Base-by-base conservation (phyloP, 495 filamentous ascomycete genomes). In the Neurospora cerealis region DNA sequence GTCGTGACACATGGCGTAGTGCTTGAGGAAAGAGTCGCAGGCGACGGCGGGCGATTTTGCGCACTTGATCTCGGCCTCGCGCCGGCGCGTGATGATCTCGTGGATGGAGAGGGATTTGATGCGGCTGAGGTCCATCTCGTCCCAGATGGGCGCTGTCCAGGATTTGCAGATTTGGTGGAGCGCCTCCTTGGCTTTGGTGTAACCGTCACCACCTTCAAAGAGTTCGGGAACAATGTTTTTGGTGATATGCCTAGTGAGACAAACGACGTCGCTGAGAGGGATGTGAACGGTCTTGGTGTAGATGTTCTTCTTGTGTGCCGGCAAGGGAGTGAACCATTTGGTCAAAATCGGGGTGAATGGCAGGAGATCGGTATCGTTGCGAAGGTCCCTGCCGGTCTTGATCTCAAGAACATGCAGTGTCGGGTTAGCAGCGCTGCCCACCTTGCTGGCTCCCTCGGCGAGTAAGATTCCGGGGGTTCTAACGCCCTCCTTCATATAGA, bases 1-100 rank as follows among this genome's bases (percentile, higher is more conserved):
- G 79, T 97, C 93, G 78, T 98, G 92, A 79, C 92, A 90, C 93
- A 97, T 96, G 70, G 93, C 91, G 78, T 93, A 98, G 78, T 99
- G 96, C 82, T 95, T 92, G 70, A 92, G 77, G 82, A 98, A 97
- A 37, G 91, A 79, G 2, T 89, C 88, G 78, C 96, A 99, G 28
- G 84, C 42, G 15, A 79, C 40, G 72, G 89, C 92, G 21, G 86
- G 81, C 28, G 86, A 87, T 24, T 87, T 83, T 75, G 90, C 84
- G 2, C 89, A 87, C 73, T 84, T 87, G 13, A 78, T 73, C 4
- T 90, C 90, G 73, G 89, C 89, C 71, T 88, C 85, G 46, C 86
- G 84, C 54, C 95, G 88, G 78, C 89, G 88, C 66, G 91, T 88
- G 4, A 95, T 83, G 66, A 92, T 85, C 72, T 95, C 92, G 70